phyloP scores from a whole-genome alignment of 2,329 filamentous ascomycete species.

The Colletotrichum sp. region DNA sequence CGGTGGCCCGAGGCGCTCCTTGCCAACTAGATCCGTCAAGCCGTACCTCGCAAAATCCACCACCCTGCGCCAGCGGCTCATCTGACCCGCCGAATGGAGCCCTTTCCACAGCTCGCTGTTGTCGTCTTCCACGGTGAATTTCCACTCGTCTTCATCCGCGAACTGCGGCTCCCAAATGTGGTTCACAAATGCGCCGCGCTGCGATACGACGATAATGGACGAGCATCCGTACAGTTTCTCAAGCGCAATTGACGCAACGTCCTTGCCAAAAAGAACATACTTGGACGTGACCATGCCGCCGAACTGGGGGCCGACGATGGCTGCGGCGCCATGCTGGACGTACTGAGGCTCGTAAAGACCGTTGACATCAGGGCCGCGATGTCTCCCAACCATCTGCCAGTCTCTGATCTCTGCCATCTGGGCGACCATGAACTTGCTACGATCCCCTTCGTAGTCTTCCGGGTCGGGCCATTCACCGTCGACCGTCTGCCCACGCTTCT shows the following conservation, averaged over 20 bases:
- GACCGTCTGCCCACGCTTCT: background rate
- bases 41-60: background rate
- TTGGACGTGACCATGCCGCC: background rate
- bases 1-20: background rate
- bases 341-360: background rate
- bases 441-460: background rate
- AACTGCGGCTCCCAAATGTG: background rate
- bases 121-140: background rate
- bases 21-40: background rate
- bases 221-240: background rate
- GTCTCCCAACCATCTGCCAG: background rate
- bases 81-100: rapidly evolving
- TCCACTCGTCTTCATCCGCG: background rate
- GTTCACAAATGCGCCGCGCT: background rate
- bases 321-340: rapidly evolving
- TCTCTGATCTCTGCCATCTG: background rate
- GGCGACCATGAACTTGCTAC: background rate
- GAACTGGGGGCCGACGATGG: rapidly evolving
- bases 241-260: background rate
- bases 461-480: background rate
- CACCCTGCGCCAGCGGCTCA: background rate
- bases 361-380: background rate
- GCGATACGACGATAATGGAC: background rate
- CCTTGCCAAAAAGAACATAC: background rate
- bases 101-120: background rate